A percentile compares a stretch with the other conserved stretches of the same genome.
Evolutionary conservation across 495 filamentous ascomycete genomes (phyloP).

Genomic region (Talaromyces proteolyticus): DNA sequence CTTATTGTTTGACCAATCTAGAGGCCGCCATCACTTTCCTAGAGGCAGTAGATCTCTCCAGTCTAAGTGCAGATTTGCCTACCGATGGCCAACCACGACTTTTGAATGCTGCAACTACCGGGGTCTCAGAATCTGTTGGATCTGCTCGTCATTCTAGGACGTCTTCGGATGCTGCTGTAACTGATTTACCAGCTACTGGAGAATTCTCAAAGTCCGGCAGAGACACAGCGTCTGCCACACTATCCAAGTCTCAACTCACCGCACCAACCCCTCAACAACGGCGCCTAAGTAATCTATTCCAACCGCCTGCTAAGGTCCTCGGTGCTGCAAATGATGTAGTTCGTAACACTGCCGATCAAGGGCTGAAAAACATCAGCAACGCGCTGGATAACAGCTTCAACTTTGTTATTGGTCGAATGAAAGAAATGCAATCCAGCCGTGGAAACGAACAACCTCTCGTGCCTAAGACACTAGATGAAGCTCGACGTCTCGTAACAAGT

Average conservation of each 20-base stretch:
- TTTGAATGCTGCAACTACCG: constrained; percentile 46
- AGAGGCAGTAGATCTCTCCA: constrained; percentile 95
- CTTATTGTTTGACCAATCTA: constrained; percentile 93
- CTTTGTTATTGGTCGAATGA: constrained; percentile 84
- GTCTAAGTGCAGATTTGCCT: constrained; percentile 76
- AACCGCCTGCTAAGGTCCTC: constrained; percentile 70
- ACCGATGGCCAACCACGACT: constrained; percentile 56
- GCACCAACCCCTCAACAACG: constrained; percentile 48
- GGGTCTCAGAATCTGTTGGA: constrained; percentile 24
- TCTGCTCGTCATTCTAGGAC: constrained; percentile 31
- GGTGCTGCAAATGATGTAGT: constrained; percentile 80
- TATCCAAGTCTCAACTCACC: constrained; percentile 31
- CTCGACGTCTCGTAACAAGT: constrained; percentile 74
- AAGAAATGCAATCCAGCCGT: constrained; percentile 49
- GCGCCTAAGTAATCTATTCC: constrained; percentile 76
- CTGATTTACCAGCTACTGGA: constrained; percentile 26
- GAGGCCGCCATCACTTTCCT: constrained; percentile 94
- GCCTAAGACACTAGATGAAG: constrained; percentile 89
- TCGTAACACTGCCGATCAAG: constrained; percentile 79
- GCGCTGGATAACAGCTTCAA: constrained; percentile 89
- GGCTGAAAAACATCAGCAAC: constrained; percentile 81
- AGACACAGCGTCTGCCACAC: constrained; percentile 29
- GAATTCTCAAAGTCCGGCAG: constrained; percentile 26
- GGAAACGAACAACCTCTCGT: constrained; percentile 41
- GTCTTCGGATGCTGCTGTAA: too few relatives aligned